Percentiles rank a stretch among this genome's conserved stretches.
phyloP scores from a whole-genome alignment of 2,329 filamentous ascomycete species.

The Claviceps purpurea region DNA sequence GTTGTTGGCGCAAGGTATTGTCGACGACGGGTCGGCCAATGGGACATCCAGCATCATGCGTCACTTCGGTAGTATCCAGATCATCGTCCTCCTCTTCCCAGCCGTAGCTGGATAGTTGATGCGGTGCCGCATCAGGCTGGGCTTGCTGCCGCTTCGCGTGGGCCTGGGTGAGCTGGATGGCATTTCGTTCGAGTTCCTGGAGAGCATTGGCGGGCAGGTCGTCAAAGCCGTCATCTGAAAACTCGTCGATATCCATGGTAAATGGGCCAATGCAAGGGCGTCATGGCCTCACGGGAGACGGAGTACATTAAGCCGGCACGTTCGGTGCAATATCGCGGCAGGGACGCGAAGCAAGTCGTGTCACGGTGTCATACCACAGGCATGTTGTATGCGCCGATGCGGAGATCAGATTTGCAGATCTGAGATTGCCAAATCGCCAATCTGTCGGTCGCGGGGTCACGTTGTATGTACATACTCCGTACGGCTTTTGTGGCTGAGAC shows the following conservation, averaged over 20 bases:
- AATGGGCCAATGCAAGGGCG: slow-evolving; percentile 6
- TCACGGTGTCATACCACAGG: background rate
- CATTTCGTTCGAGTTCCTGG: slow-evolving; percentile 50
- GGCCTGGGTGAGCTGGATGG: slow-evolving; percentile 46
- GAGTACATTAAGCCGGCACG: background rate
- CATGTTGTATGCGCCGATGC: too few relatives aligned
- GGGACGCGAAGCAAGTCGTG: background rate
- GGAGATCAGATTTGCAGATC: background rate
- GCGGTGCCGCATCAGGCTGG: slow-evolving; percentile 8
- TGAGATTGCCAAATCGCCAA: slow-evolving; percentile 1
- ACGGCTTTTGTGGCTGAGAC: background rate
- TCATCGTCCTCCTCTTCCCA: slow-evolving; percentile 43
- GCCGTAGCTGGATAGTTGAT: slow-evolving; percentile 23
- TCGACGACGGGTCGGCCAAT: slow-evolving; percentile 23
- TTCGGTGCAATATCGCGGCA: background rate
- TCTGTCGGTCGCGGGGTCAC: slow-evolving; percentile 9
- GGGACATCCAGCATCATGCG: slow-evolving; percentile 31
- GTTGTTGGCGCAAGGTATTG: slow-evolving; percentile 21
- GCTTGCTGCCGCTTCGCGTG: slow-evolving; percentile 13
- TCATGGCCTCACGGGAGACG: slow-evolving; percentile 6
- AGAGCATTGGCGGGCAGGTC: slow-evolving; percentile 42
- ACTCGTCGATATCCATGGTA: slow-evolving; percentile 38
- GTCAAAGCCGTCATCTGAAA: slow-evolving; percentile 51
- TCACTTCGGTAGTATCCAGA: slow-evolving; percentile 44
- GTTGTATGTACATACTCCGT: background rate